phyloP scores from a whole-genome alignment of 2,329 filamentous ascomycete species.

The Neobulgaria alba region DNA sequence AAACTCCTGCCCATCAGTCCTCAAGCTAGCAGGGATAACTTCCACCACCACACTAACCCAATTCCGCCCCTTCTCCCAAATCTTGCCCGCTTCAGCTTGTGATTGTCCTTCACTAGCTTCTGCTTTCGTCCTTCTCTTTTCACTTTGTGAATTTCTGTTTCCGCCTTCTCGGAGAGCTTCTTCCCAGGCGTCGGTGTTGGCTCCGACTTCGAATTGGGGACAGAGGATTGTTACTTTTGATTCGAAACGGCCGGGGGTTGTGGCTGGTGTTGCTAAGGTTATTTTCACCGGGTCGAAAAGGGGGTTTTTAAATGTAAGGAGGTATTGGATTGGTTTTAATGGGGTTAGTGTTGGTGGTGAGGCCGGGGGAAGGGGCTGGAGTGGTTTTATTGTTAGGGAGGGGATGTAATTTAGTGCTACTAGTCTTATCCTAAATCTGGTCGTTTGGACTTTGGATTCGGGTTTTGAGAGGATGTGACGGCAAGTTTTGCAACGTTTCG shows the following conservation, averaged over 20 bases:
- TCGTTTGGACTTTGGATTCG: slow-evolving; percentile 81
- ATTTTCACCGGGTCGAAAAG: slow-evolving; percentile 87
- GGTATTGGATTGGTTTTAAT: slow-evolving; percentile 59
- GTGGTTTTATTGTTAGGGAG: slow-evolving; percentile 62
- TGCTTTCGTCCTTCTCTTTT: slow-evolving; percentile 30
- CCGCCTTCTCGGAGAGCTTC: slow-evolving; percentile 56
- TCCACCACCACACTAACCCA: slow-evolving; percentile 94
- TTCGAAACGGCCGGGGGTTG: slow-evolving; percentile 66
- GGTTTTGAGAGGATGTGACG: slow-evolving; percentile 93
- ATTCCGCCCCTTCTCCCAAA: slow-evolving; percentile 91
- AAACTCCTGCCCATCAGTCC: slow-evolving; percentile 15
- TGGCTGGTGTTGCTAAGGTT: slow-evolving; percentile 74
- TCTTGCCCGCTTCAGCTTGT: slow-evolving; percentile 78
- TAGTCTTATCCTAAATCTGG: slow-evolving; percentile 85
- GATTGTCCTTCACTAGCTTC: slow-evolving; percentile 32
- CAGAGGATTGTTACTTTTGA: slow-evolving; percentile 86
- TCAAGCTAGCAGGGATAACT: slow-evolving; percentile 53
- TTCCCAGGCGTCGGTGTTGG: slow-evolving; percentile 90
- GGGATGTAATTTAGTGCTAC: slow-evolving; percentile 86
- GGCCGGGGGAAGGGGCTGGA: slow-evolving; percentile 34
- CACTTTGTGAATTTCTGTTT: slow-evolving; percentile 32
- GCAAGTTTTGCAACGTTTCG: slow-evolving; percentile 86
- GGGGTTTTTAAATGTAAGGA: slow-evolving; percentile 87
- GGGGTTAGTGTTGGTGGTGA: slow-evolving; percentile 26
- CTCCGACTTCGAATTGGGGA: slow-evolving; percentile 87